Percentiles rank a stretch among this genome's conserved stretches.
Evolutionary conservation across 768 basidiomycete genomes (phyloP).

Genomic region (Suillus plorans): DNA sequence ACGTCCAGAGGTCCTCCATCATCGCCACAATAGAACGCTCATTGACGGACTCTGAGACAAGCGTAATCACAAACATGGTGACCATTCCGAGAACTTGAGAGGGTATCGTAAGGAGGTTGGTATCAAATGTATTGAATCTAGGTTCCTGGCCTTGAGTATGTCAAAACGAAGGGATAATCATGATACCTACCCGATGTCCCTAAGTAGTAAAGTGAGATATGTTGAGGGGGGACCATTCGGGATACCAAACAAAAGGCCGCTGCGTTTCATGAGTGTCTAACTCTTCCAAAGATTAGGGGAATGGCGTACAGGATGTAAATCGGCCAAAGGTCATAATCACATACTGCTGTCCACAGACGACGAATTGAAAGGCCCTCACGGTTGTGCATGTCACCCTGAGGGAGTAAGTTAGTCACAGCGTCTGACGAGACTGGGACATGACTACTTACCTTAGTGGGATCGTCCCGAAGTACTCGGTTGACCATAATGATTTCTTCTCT

Average conservation of each 20-base stretch:
- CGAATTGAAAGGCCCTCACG: slow-evolving; percentile 54
- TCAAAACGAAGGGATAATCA: not conserved
- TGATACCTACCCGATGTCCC: slow-evolving; percentile 45
- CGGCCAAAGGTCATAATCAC: slow-evolving; percentile 69
- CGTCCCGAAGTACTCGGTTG: slow-evolving; percentile 58
- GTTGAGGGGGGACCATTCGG: slow-evolving; percentile 45
- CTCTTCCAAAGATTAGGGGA: slow-evolving; percentile 1
- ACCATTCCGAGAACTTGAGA: slow-evolving; percentile 50
- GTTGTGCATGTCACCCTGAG: slow-evolving; percentile 67
- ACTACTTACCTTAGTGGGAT: slow-evolving; percentile 53
- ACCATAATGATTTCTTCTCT: slow-evolving; percentile 62
- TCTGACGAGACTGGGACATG: not conserved
- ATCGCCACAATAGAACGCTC: slow-evolving; percentile 56
- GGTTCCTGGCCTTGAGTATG: not conserved
- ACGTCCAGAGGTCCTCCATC: slow-evolving; percentile 55
- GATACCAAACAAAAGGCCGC: slow-evolving; percentile 56
- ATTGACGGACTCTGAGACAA: slow-evolving; percentile 52
- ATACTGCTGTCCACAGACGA: slow-evolving; percentile 52
- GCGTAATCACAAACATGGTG: slow-evolving; percentile 48
- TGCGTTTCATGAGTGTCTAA: slow-evolving; percentile 13
- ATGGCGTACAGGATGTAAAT: slow-evolving; percentile 49
- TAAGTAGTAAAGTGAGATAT: slow-evolving; percentile 60
- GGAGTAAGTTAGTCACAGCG: not conserved
- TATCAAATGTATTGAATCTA: slow-evolving; percentile 59
- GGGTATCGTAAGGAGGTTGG: slow-evolving; percentile 63